Evolutionary conservation across 768 basidiomycete genomes (phyloP).

Genomic region (Boletus sensibilis): DNA sequence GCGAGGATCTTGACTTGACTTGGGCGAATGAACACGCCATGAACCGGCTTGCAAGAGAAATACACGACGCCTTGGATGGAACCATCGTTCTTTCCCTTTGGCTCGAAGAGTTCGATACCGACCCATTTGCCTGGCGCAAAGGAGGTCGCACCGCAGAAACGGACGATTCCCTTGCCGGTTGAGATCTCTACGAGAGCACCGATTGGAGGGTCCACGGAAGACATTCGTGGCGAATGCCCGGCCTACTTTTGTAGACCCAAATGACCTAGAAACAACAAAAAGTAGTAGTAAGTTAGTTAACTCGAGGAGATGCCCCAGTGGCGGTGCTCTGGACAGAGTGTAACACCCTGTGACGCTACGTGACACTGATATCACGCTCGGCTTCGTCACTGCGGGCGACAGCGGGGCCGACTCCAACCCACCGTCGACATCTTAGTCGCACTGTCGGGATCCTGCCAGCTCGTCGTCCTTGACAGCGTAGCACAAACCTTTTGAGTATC

Average conservation of each 20-base stretch:
- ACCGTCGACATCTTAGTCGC: background rate
- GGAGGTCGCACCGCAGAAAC: slow-evolving; percentile 80
- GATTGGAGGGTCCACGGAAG: slow-evolving; percentile 45
- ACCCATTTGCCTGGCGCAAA: slow-evolving; percentile 94
- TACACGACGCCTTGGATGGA: slow-evolving; percentile 75
- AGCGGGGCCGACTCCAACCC: slow-evolving; percentile 10
- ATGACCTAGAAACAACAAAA: background rate
- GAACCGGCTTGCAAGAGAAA: slow-evolving; percentile 70
- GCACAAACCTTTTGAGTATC: background rate
- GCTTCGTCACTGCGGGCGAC: slow-evolving; percentile 7
- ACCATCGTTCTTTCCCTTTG: slow-evolving; percentile 95
- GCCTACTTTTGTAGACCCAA: background rate
- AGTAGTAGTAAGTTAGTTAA: background rate
- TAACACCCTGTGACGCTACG: background rate
- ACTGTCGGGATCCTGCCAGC: slow-evolving; percentile 2
- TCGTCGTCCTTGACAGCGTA: background rate
- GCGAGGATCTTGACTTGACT: slow-evolving; percentile 75
- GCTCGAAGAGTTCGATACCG: slow-evolving; percentile 82
- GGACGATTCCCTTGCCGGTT: slow-evolving; percentile 79
- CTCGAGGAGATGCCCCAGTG: slow-evolving; percentile 2
- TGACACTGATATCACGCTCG: slow-evolving; percentile 14
- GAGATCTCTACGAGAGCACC: slow-evolving; percentile 79
- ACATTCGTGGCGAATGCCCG: slow-evolving; percentile 28
- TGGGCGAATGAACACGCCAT: slow-evolving; percentile 89
- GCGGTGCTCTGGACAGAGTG: slow-evolving; percentile 10